A percentile compares a stretch with the other conserved stretches of the same genome.
Evolutionary conservation across 345 rosid species (phyloP).

Genomic region (Corymbia maculata): DNA sequence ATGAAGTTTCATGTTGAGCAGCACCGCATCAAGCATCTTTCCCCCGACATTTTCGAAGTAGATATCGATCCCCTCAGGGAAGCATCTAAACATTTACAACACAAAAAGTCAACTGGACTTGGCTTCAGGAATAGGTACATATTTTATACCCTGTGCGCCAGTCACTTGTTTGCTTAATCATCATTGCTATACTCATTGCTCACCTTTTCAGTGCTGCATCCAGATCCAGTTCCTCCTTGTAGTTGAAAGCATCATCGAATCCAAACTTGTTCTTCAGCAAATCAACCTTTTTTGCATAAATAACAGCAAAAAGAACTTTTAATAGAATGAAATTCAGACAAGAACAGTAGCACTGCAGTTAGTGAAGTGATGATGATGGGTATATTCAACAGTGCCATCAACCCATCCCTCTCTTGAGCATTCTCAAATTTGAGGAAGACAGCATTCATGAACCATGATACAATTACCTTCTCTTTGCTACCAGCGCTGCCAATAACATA

Average conservation of each 20-base stretch:
- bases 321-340: background rate
- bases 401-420: background rate
- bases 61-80: conserved; percentile 11
- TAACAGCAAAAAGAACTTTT: background rate
- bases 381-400: background rate
- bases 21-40: conserved; percentile 18
- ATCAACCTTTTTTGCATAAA: conserved; percentile 13
- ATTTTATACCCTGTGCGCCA: background rate
- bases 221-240: conserved; percentile 25
- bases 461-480: conserved; percentile 7
- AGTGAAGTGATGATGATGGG: background rate
- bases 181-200: background rate
- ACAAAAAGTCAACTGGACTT: background rate
- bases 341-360: no score
- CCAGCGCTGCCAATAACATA: conserved; percentile 7
- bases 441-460: no score
- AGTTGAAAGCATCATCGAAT: conserved; percentile 57
- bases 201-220: conserved; percentile 40
- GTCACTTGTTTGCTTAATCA: background rate
- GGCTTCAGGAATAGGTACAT: background rate
- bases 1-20: conserved; percentile 10
- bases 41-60: conserved; percentile 25
- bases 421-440: background rate
- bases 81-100: background rate
- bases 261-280: conserved; percentile 36